Base-by-base conservation (phyloP, 2,329 filamentous ascomycete species). In the Nannizziopsis arthrosporioides region DNA sequence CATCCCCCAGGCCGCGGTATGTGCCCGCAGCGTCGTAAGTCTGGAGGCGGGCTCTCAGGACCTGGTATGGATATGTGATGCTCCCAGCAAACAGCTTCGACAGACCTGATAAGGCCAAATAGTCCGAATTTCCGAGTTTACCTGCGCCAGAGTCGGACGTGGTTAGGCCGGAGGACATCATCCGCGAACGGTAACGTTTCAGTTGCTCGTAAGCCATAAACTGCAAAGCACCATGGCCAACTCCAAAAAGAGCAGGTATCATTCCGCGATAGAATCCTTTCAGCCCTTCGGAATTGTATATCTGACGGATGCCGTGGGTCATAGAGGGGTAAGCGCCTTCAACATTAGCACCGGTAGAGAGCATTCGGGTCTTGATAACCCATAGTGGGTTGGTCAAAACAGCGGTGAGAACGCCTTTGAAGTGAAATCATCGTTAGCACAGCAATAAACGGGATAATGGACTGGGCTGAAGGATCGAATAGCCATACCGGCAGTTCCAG, bases 351-450 rank as follows among this genome's bases (percentile, higher is more conserved):
- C 92, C 85, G 3, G 85, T 89, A 27, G 88, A 87, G 18, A 96
- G 73, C 88, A 98, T 96, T 54, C 92, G 84, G 7, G 90, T 96
- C 72, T 96, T 96, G 64, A 98, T 80, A 2, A 98, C 92, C 92
- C 92, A 98, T 58, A 98, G 82, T 2, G 92, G 92, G 63, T 96
- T 96, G 27, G 92, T 96, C 55, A 90, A 74, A 27, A 85, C 69
- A 38, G 89, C 84, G 1, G 88, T 94, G 36, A 85, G 66, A 14
- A 83, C 72, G 27, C 90, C 89, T 55, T 75, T 71, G 32, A 14
- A 41, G 5, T 15, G 22, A 3, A 11, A 6, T 27, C 19, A 46
- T 15, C 30, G 44, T 19, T 42, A 31, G 14, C 22, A 32, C 15
- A 46, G 40, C 22, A 22, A 17, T 42, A 37, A 7, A 11, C 27